Evolutionary conservation across 2,329 filamentous ascomycete genomes (phyloP).

Genomic region (Cercospora canescens): DNA sequence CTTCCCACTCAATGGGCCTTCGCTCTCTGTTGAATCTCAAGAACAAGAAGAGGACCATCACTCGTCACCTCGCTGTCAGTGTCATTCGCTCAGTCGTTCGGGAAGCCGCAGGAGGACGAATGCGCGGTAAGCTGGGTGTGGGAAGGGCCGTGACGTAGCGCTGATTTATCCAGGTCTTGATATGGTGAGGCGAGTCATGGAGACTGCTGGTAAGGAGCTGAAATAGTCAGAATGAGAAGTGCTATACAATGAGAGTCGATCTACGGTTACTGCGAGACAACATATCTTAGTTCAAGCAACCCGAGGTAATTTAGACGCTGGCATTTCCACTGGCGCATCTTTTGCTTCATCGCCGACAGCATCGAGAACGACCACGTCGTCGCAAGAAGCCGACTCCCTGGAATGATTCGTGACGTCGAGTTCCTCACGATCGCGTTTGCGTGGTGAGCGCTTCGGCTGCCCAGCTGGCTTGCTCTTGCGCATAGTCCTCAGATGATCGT

Average conservation of each 20-base stretch:
- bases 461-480: neutral
- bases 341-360: neutral
- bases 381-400: neutral
- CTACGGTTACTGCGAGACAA: neutral
- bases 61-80: neutral
- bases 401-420: neutral
- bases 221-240: neutral
- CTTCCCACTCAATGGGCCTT: neutral
- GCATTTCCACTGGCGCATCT: neutral
- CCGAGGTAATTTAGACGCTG: neutral
- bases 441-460: neutral
- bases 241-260: neutral
- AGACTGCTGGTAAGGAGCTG: neutral
- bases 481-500: neutral
- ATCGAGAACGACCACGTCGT: neutral
- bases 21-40: neutral
- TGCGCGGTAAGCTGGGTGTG: neutral
- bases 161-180: neutral
- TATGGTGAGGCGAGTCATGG: neutral
- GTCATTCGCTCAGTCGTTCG: neutral
- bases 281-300: neutral
- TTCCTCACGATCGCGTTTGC: neutral
- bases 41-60: neutral
- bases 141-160: neutral
- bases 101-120: neutral